Evolutionary conservation across 163 green algal species (phyloP).

Genomic region (Prototheca wickerhamii): DNA sequence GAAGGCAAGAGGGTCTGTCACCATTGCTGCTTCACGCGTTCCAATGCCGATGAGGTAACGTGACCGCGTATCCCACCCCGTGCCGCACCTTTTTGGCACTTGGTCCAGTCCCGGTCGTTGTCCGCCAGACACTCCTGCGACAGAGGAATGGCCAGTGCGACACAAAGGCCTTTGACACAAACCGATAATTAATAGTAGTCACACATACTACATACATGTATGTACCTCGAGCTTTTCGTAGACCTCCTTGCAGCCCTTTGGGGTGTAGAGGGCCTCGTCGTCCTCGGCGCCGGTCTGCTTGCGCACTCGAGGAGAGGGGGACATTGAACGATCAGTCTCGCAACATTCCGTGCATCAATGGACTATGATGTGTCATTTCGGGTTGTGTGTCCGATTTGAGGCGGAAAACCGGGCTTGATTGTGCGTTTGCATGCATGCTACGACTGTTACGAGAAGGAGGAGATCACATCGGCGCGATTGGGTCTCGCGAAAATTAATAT

Average conservation of each 20-base stretch:
- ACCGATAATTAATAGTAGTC: neutral
- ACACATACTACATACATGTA: neutral
- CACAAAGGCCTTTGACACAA: neutral
- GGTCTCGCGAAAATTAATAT: too few species aligned
- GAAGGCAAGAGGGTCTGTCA: neutral
- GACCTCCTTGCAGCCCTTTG: constrained; percentile 1
- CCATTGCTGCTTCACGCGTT: too few species aligned
- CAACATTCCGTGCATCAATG: too few species aligned
- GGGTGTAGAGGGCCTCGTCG: constrained; percentile 2
- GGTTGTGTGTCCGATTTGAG: too few species aligned
- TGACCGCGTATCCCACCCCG: too few species aligned
- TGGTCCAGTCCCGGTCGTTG: constrained; percentile 34
- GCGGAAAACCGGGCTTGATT: too few species aligned
- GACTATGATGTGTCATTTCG: too few species aligned
- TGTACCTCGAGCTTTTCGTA: constrained; percentile 6
- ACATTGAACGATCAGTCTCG: neutral
- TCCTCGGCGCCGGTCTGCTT: too few species aligned
- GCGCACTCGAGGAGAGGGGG: neutral
- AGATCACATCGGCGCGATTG: too few species aligned
- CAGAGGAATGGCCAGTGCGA: neutral
- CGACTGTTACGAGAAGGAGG: too few species aligned
- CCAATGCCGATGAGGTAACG: too few species aligned
- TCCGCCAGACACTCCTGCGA: constrained; percentile 33
- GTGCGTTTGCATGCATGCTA: too few species aligned
- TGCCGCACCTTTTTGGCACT: constrained; percentile 31